A percentile compares a stretch with the other conserved stretches of the same genome.
phyloP scores from a whole-genome alignment of 2,329 filamentous ascomycete species.

The Aspergillus aculeatus region DNA sequence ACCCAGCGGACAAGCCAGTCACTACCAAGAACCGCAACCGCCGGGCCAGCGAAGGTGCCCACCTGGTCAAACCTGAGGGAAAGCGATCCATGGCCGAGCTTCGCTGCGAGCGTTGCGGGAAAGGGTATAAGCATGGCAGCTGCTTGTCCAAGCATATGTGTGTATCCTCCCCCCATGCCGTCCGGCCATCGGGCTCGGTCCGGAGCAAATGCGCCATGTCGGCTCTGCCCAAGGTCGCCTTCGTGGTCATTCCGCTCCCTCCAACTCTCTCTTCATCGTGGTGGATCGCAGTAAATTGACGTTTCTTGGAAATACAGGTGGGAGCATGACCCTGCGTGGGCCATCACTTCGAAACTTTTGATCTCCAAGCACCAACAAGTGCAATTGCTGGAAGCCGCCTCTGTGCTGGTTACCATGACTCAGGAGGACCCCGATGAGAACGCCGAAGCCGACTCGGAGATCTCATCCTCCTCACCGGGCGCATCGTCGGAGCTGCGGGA shows the following conservation, averaged over 20 bases:
- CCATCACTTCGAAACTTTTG: constrained; percentile 91
- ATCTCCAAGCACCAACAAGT: constrained; percentile 99
- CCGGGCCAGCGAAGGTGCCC: constrained; percentile 80
- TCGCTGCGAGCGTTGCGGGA: constrained; percentile 96
- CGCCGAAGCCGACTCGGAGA: constrained; percentile 71
- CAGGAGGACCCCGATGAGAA: constrained; percentile 61
- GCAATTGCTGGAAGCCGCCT: constrained; percentile 92
- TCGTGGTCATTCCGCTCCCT: constrained; percentile 36
- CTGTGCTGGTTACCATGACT: constrained; percentile 93
- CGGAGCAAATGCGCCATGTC: constrained; percentile 41
- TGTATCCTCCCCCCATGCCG: constrained; percentile 64
- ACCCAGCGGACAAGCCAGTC: constrained; percentile 48
- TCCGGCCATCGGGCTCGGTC: constrained; percentile 42
- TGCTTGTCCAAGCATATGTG: constrained; percentile 99
- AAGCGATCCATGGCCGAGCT: constrained; percentile 81
- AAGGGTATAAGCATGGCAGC: constrained; percentile 99
- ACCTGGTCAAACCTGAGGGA: constrained; percentile 73
- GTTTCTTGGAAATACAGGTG: constrained; percentile 64
- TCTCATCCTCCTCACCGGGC: constrained; percentile 76
- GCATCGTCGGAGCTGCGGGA: constrained; percentile 75
- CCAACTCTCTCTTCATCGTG: constrained; percentile 30
- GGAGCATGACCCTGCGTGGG: constrained; percentile 99
- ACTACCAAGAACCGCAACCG: constrained; percentile 56
- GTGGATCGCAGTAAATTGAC: constrained; percentile 40
- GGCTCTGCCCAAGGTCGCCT: constrained; percentile 40